Percentiles rank a stretch among this genome's conserved stretches.
Conservation (phyloP, 73 alveolate genomes). For the Paramecium sexaurelia region DNA sequence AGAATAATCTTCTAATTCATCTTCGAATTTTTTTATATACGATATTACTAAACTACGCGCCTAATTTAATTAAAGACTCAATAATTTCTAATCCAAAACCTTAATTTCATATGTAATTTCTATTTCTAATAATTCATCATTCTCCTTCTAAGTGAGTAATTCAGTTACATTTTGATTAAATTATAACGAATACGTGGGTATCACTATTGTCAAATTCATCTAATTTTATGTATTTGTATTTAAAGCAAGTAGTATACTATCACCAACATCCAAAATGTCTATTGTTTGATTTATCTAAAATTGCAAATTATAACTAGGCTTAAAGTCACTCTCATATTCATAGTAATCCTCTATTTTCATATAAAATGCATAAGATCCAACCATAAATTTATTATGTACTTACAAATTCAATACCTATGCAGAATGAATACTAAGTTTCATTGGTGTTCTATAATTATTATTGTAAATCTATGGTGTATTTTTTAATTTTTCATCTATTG, state of each 20-base stretch:
- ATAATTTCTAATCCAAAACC: neutral
- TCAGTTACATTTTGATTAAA: neutral
- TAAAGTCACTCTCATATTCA: neutral
- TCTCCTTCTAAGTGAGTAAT: neutral
- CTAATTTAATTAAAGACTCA: neutral
- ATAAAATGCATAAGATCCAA: constrained; percentile 8
- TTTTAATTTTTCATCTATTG: neutral
- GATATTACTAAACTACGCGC: neutral
- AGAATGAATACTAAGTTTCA: neutral
- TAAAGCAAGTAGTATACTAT: neutral
- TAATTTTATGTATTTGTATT: constrained; percentile 32
- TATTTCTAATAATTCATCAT: neutral
- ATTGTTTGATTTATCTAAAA: neutral
- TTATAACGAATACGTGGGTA: neutral
- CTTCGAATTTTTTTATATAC: neutral
- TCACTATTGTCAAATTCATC: neutral
- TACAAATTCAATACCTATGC: neutral
- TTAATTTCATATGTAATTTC: constrained; percentile 20
- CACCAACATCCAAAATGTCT: neutral
- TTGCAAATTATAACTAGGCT: neutral
- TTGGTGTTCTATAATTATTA: neutral
- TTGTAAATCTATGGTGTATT: neutral
- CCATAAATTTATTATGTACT: neutral
- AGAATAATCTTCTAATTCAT: constrained; percentile 28
- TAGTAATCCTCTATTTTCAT: constrained; percentile 28